These are phyloP conservation scores for Phytophthora vignae DNA, from an alignment of 352 stramenopile species.

Conservation along the genomic window DNA sequence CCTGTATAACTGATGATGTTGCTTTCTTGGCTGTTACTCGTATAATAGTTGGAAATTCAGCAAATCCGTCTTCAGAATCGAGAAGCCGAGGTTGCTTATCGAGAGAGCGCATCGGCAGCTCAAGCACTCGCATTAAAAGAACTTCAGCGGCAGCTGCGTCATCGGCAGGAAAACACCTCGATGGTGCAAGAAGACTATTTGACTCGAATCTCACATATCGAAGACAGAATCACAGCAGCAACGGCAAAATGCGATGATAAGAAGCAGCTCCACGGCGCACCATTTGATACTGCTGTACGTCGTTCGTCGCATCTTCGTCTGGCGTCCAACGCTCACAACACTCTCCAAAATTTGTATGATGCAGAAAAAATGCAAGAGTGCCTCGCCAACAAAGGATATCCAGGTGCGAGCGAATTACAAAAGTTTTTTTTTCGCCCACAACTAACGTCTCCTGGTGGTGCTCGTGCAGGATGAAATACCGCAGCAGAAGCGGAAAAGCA, in stretches of 20 bases:
- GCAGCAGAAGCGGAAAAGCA: constrained; percentile 42
- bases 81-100: constrained; percentile 7
- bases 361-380: no score
- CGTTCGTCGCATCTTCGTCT: neutral
- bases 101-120: constrained; percentile 7
- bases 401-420: no score
- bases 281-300: neutral
- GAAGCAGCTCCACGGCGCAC: neutral
- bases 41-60: no score
- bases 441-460: neutral
- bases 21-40: no score
- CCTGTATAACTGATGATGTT: no score
- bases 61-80: constrained; percentile 7
- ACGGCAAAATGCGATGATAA: neutral
- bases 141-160: constrained; percentile 9
- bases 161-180: constrained; percentile 18
- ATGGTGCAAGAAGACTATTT: constrained; percentile 32
- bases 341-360: no score
- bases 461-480: constrained; percentile 5
- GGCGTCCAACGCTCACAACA: no score
- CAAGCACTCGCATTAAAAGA: constrained; percentile 10
- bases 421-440: no score
- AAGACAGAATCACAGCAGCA: constrained; percentile 1
- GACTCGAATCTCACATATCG: neutral
- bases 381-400: no score